Evolutionary conservation across 441 rosid genomes (phyloP), one percentile per base, ranked within the genome.

Genomic region (Eruca vesicaria): DNA sequence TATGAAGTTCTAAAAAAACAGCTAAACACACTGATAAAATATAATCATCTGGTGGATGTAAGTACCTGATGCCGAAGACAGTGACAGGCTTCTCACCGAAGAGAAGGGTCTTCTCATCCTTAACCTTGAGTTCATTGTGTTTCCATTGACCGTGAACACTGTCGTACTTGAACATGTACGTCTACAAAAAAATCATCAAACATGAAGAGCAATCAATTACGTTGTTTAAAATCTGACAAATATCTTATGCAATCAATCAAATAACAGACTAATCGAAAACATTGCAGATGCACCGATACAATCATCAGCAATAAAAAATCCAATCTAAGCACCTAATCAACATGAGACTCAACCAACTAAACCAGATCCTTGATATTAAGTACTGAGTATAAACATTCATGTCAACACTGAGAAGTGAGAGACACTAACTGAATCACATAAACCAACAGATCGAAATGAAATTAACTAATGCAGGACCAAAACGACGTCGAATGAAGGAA

Each of bases 61-160:
- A n/a, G n/a, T 53, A 53, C 29, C 90, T 88, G 77, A 82, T 7
- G 32, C 92, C 90, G 26, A 89, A 90, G 71, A 86, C 88, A 28
- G 87, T 1, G 78, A 90, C 92, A 0, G 89, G 59, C 79, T 80
- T 89, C 67, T 83, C 83, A 9, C 90, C 89, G 58, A 90, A 89
- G 73, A 89, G 92, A 71, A 90, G 90, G 10, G 93, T 88, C 75
- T 88, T 90, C 38, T 84, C 80, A 52, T 87, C 89, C 83, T 87
- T 87, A 14, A 89, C 88, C 86, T 86, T 90, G 50, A 90, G 18
- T 6, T 89, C 92, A 62, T 84, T 19, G 79, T 89, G 91, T 78
- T 89, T 90, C 92, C 96, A 90, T 53, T 81, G 88, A 20, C 96
- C 93, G 66, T 90, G 96, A 73, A 90, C 93, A 62, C 88, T 87